A percentile compares a stretch with the other conserved stretches of the same genome.
Evolutionary conservation across 371 early-diverging fungal species (phyloP).

Genomic region (Cokeromyces recurvatus): DNA sequence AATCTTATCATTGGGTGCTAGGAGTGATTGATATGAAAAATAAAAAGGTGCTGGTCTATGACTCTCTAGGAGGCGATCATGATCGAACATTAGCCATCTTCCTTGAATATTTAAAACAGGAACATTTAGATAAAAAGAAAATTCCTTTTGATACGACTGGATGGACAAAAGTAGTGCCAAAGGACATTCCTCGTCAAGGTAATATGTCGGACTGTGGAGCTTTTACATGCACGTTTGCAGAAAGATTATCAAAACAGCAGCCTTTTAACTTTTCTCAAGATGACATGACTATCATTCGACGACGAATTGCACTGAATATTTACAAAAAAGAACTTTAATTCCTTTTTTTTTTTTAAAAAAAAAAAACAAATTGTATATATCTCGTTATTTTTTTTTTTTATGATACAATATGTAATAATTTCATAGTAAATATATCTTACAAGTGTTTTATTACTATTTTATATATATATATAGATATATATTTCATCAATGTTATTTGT

Average conservation of each 20-base stretch:
- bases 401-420: no score
- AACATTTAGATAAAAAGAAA: conserved; percentile 72
- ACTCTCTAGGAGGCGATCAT: conserved; percentile 74
- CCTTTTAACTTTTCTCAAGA: conserved; percentile 71
- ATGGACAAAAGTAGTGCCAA: conserved; percentile 69
- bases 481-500: no score
- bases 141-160: conserved; percentile 51
- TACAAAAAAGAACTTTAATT: conserved; percentile 22
- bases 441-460: no score
- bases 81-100: conserved; percentile 47
- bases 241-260: conserved; percentile 55
- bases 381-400: no score
- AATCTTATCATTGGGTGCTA: conserved; percentile 86
- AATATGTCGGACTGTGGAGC: conserved; percentile 98
- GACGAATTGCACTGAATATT: conserved; percentile 76
- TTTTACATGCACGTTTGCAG: conserved; percentile 90
- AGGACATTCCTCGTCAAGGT: conserved; percentile 77
- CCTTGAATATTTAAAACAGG: conserved; percentile 64
- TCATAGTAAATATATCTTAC: no score
- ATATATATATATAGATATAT: no score
- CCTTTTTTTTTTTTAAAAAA: neutral
- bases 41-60: conserved; percentile 78
- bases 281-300: conserved; percentile 68
- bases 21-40: conserved; percentile 71
- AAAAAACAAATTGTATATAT: neutral